Conservation (phyloP, 2,329 filamentous ascomycete genomes). For the Sarocladium oryzae region DNA sequence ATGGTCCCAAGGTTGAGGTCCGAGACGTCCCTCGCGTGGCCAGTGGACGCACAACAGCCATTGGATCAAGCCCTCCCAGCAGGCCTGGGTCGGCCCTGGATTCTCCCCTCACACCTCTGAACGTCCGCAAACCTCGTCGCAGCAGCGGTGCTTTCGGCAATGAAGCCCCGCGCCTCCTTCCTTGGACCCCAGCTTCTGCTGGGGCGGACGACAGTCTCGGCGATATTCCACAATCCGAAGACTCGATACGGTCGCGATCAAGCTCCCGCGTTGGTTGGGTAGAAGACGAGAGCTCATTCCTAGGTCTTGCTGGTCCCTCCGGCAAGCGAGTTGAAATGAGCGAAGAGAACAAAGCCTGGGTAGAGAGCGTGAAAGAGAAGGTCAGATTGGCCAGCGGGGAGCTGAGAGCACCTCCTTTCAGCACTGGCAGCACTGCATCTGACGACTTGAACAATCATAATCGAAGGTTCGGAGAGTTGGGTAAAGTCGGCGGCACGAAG, state of each 20-base stretch:
- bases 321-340: conserved; percentile 60
- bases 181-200: conserved; percentile 37
- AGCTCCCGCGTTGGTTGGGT: conserved; percentile 51
- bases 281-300: conserved; percentile 50
- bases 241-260: conserved; percentile 40
- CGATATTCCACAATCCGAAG: conserved; percentile 36
- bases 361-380: conserved; percentile 76
- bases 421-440: conserved; percentile 11
- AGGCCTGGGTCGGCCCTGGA: conserved; percentile 34
- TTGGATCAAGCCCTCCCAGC: conserved; percentile 33
- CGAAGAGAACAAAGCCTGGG: conserved; percentile 70
- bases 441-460: conserved; percentile 14
- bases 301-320: conserved; percentile 66
- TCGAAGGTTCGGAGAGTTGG: conserved; percentile 60
- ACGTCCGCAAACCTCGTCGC: conserved; percentile 47
- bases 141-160: conserved; percentile 31
- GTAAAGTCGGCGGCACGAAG: conserved; percentile 66
- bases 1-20: conserved; percentile 49
- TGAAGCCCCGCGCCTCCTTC: conserved; percentile 25
- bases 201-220: conserved; percentile 10
- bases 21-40: conserved; percentile 37
- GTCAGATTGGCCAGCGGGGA: conserved; percentile 65
- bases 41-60: conserved; percentile 21
- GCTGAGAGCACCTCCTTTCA: conserved; percentile 26
- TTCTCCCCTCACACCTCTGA: conserved; percentile 41